A percentile compares a stretch with the other conserved stretches of the same genome.
Conservation (phyloP, 192 early-diverging fungal genomes). For the Backusella macrospora region DNA sequence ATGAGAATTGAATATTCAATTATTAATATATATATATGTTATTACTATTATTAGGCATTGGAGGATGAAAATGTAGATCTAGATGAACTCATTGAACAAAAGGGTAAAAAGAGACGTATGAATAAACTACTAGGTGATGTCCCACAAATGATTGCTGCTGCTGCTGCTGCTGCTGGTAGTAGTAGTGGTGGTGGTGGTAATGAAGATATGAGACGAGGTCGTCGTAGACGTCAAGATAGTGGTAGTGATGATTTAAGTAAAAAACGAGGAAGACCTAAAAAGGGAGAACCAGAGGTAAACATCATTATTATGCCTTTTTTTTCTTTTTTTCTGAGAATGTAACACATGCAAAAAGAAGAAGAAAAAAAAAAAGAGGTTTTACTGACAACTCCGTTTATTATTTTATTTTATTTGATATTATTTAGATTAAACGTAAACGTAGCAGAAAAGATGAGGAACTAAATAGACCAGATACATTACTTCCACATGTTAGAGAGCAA, state of each 20-base stretch:
- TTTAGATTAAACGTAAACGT: slow-evolving; percentile 19
- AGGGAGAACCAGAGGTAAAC: slow-evolving; percentile 22
- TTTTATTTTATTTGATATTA: neutral
- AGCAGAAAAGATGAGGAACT: slow-evolving; percentile 27
- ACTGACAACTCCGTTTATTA: no score
- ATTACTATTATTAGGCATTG: slow-evolving; percentile 47
- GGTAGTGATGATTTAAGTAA: neutral
- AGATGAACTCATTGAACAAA: slow-evolving; percentile 21
- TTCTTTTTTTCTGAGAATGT: neutral
- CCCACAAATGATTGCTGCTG: no score
- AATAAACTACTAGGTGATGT: neutral
- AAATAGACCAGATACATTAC: slow-evolving; percentile 50
- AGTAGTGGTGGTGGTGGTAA: no score
- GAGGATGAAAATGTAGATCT: slow-evolving; percentile 43
- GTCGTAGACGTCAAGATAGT: slow-evolving; percentile 9
- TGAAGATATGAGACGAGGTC: slow-evolving; percentile 5
- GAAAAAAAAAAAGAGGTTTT: neutral
- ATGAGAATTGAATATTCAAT: neutral
- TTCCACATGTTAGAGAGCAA: slow-evolving; percentile 52
- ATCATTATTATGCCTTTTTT: neutral
- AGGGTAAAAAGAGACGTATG: slow-evolving; percentile 39
- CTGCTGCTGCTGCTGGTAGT: neutral
- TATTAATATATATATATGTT: neutral
- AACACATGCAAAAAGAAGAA: neutral
- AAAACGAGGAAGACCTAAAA: slow-evolving; percentile 28